Evolutionary conservation across 2,329 filamentous ascomycete species (phyloP), one percentile per base, ranked within the genome.

Genomic region (Scedosporium dehoogii): DNA sequence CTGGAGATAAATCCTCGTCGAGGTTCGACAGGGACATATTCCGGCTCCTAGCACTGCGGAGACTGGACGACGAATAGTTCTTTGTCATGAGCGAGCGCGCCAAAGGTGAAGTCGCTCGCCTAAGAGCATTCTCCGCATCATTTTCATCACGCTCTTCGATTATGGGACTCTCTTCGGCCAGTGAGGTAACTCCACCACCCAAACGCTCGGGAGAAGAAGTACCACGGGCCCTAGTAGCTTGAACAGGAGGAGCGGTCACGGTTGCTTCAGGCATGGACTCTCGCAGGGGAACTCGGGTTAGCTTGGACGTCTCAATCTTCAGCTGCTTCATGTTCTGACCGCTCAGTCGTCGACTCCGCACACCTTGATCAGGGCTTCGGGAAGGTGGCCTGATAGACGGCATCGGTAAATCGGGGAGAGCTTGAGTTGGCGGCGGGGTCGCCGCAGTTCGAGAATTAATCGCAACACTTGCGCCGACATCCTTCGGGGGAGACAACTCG

Each of bases 271-370:
- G 14, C 38, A 55, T 55, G 4, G 42, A 23, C 6, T 61, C 59
- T 10, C 21, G 41, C 38, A 55, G 10, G 10, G 16, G 59, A 12
- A 48, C 12, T 6, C 27, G 59, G 29, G 33, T 27, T 12, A 62
- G 21, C 18, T 57, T 57, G 41, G 60, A 48, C 14, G 92, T 97
- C 73, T 97, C 91, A 62, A 97, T 97, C 75, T 92, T 96, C 59
- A 97, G 78, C 69, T 92, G 89, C 71, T 90, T 92, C 14, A 84
- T 78, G 68, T 90, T 91, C 68, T 91, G 87, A 6, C 89, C 90
- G 3, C 92, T 96, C 38, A 96, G 76, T 65, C 92, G 84, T 64
- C 92, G 84, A 68, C 83, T 90, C 61, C 90, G 84, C 60, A 96
- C 89, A 48, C 85, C 80, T 67, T 75, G 75, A 0, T 73, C 70